Base-by-base conservation (phyloP, 2,329 filamentous ascomycete species). In the Pyrenophora teres region DNA sequence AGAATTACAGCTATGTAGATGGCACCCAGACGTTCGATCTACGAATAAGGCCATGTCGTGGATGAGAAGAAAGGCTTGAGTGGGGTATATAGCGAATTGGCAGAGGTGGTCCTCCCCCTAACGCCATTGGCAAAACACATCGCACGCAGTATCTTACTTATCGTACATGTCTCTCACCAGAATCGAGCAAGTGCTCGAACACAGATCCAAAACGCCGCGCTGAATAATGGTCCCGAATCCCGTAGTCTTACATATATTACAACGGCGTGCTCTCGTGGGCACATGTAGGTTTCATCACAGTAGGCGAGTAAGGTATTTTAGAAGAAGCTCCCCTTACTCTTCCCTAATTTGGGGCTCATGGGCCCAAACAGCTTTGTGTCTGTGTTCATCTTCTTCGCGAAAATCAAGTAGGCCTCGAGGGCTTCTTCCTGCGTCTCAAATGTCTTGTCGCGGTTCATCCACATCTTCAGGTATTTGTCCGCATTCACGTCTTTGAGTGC, bases 401-500 rank as follows among this genome's bases (percentile, higher is more conserved):
- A 68, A 10, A 59, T 58, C 19, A 67, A 15, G 31, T 68, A 68
- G 18, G 56, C 57, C 47, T 68, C 57, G 12, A 68, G 50, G 12
- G 65, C 65, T 31, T 66, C 61, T 12, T 58, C 52, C 41, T 65
- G 59, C 5, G 57, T 62, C 4, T 35, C 39, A 33, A 50, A 65
- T 12, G 63, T 66, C 51, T 64, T 65, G 27, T 62, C 57, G 12
- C 57, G 57, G 19, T 68, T 65, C 63, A 62, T 68, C 65, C 65
- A 68, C 64, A 67, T 65, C 46, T 66, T 67, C 27, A 68, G 46
- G 32, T 68, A 68, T 45, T 67, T 68, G 40, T 65, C 65, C 7
- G 58, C 55, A n/a, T 52, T 50, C 13, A 50, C 23, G 16, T 68
- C 65, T 35, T 68, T 68, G 7, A 68, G 50, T 2, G 65, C 65